phyloP scores from a whole-genome alignment of 2,329 filamentous ascomycete genomes.

The Claviceps spartinae region DNA sequence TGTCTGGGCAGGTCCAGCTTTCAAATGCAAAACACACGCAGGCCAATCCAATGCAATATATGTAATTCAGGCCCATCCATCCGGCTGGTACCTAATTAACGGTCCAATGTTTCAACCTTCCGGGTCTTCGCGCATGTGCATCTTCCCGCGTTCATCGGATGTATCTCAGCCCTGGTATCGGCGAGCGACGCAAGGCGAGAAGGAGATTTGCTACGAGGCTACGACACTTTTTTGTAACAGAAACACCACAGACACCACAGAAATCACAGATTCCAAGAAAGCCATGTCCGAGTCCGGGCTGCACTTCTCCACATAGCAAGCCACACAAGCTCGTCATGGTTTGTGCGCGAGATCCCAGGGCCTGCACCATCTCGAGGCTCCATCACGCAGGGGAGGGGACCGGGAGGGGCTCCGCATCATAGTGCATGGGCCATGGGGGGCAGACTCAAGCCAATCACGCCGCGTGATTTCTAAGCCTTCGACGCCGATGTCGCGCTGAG shows the following conservation, averaged over 20 bases:
- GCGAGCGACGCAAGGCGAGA: not conserved
- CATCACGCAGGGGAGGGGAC: not conserved
- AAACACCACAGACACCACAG: slow-evolving; percentile 9
- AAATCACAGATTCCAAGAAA: too few species aligned
- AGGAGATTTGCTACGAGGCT: slow-evolving; percentile 16
- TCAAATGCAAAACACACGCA: too few species aligned
- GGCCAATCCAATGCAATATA: too few species aligned
- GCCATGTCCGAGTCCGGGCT: slow-evolving; percentile 13
- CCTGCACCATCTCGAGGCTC: slow-evolving; percentile 1
- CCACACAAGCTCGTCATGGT: slow-evolving; percentile 3
- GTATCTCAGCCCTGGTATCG: slow-evolving; percentile 13
- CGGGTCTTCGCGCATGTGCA: slow-evolving; percentile 1
- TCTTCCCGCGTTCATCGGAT: slow-evolving; percentile 12
- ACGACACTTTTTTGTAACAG: slow-evolving; percentile 22
- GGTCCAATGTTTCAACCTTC: not conserved
- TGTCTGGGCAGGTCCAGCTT: too few species aligned
- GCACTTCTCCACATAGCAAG: slow-evolving; percentile 13
- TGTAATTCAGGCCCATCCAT: not conserved
- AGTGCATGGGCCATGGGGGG: not conserved
- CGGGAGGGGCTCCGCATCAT: not conserved
- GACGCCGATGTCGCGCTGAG: slow-evolving; percentile 19
- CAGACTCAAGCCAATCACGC: slow-evolving; percentile 17
- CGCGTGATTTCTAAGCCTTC: slow-evolving; percentile 15
- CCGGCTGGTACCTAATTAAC: not conserved
- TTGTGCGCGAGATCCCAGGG: not conserved